Evolutionary conservation across 305 asterid species (phyloP), one percentile per base, ranked within the genome.

Genomic region (Fraxinus sp.): DNA sequence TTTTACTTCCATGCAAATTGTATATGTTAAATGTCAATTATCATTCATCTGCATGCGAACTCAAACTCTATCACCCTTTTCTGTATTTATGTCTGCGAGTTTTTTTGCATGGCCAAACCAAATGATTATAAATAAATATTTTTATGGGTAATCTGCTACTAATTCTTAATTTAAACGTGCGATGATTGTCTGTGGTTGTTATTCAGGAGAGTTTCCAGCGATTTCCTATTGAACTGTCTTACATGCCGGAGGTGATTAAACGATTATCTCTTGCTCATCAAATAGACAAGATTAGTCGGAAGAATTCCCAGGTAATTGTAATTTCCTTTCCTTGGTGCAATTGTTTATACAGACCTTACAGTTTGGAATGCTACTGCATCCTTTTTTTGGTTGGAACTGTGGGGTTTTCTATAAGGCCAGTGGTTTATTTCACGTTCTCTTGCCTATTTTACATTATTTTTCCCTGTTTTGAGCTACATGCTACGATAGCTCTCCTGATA

Each of bases 181-280:
- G 78, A 46, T 83, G 37, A 49, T 70, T 75, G 41, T 59, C 59
- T 74, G 52, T 78, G 86, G 13, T 32, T 80, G 84, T 79, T 85
- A 5, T 89, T 59, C 97, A 96, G 98, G 97, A 94, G 84, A 93
- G 87, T 85, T 94, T 96, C 86, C 97, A 87, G 88, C 93, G 94
- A 49, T 96, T 96, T 90, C 99, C 99, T 75, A 87, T 91, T 79
- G 92, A 92, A 83, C 71, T 84, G 44, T 93, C 99, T 33, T 93
- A 89, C 89, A 89, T 96, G 94, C 93, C 93, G 11, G 99, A 91
- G 88, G 92, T 96, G 78, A 88, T 86, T 93, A 95, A 91, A 86
- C 89, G 98, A 82, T 85, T 93, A 85, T 93, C 98, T 79, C 97
- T 94, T 89, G 99, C 99, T 74, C 93, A 88, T 78, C 98, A 93